Percentiles rank a stretch among this genome's conserved stretches.
phyloP scores from a whole-genome alignment of 2,329 filamentous ascomycete genomes.

The Clonostachys rhizophaga region DNA sequence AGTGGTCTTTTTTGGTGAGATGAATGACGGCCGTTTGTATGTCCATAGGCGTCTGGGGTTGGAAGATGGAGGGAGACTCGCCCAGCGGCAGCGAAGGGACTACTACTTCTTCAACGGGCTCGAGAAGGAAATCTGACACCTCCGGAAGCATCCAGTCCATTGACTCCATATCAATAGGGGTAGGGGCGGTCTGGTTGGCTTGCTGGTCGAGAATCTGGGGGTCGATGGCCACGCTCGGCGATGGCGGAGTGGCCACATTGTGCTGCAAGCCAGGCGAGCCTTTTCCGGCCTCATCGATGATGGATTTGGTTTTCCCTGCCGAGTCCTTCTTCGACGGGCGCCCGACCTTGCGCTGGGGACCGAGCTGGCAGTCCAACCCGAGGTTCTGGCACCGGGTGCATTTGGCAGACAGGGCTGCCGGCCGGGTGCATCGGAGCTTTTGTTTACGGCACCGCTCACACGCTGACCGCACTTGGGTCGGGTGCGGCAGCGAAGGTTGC shows the following conservation, averaged over 20 bases:
- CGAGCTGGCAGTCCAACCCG: constrained; percentile 15
- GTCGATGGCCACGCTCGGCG: background rate
- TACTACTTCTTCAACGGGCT: background rate
- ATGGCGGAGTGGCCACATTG: background rate
- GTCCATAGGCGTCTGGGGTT: background rate
- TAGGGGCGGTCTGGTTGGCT: background rate
- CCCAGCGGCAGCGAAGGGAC: background rate
- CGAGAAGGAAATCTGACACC: background rate
- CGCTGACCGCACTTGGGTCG: constrained; percentile 22
- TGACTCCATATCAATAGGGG: background rate
- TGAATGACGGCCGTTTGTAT: background rate
- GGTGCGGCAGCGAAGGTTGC: constrained; percentile 10
- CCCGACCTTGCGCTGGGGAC: constrained; percentile 21
- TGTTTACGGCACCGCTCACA: constrained; percentile 24
- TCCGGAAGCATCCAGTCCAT: background rate
- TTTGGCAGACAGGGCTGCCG: constrained; percentile 5
- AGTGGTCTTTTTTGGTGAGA: background rate
- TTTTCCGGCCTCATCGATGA: background rate
- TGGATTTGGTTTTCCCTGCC: constrained; percentile 3
- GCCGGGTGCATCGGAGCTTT: constrained; percentile 22
- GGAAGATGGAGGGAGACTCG: background rate
- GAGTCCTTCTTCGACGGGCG: constrained; percentile 15
- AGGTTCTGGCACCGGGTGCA: constrained; percentile 21
- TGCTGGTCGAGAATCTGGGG: no score
- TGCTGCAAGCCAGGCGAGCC: background rate